Percentiles rank a stretch among this genome's conserved stretches.
These are phyloP conservation scores for Tephrocybe sp. DNA, from an alignment of 768 basidiomycete genomes.

Conservation along the genomic window DNA sequence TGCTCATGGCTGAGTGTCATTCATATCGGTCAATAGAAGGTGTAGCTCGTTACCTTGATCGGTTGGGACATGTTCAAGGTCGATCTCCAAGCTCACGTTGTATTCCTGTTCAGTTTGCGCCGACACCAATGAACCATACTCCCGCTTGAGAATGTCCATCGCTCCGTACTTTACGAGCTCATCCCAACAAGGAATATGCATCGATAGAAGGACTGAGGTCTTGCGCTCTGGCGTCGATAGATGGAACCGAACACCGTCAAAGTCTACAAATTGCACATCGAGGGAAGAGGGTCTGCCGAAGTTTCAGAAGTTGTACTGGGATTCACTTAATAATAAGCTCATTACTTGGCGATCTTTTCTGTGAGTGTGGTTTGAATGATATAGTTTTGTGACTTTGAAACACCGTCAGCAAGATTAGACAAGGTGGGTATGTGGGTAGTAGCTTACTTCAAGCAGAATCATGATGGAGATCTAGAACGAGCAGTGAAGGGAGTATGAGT, in stretches of 20 bases:
- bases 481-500: neutral
- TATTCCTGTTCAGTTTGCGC: slow-evolving; percentile 81
- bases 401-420: slow-evolving; percentile 8
- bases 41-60: slow-evolving; percentile 58
- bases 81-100: slow-evolving; percentile 82
- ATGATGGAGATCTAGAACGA: slow-evolving; percentile 30
- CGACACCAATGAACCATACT: slow-evolving; percentile 75
- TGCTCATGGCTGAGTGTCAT: slow-evolving; percentile 4
- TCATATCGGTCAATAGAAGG: neutral
- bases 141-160: slow-evolving; percentile 68
- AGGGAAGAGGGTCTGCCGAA: slow-evolving; percentile 88
- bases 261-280: slow-evolving; percentile 97
- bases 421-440: neutral
- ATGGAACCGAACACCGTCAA: slow-evolving; percentile 94
- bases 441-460: slow-evolving; percentile 82
- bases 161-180: slow-evolving; percentile 90
- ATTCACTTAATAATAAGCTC: neutral
- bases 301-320: slow-evolving; percentile 10
- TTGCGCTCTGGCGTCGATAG: slow-evolving; percentile 86
- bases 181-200: slow-evolving; percentile 97
- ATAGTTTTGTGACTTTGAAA: slow-evolving; percentile 76
- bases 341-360: slow-evolving; percentile 84
- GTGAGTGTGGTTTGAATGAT: slow-evolving; percentile 88
- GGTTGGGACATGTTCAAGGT: slow-evolving; percentile 82
- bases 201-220: slow-evolving; percentile 80